Evolutionary conservation across 805 yeast genomes (phyloP).

Genomic region (Saccharomycopsis malanga): DNA sequence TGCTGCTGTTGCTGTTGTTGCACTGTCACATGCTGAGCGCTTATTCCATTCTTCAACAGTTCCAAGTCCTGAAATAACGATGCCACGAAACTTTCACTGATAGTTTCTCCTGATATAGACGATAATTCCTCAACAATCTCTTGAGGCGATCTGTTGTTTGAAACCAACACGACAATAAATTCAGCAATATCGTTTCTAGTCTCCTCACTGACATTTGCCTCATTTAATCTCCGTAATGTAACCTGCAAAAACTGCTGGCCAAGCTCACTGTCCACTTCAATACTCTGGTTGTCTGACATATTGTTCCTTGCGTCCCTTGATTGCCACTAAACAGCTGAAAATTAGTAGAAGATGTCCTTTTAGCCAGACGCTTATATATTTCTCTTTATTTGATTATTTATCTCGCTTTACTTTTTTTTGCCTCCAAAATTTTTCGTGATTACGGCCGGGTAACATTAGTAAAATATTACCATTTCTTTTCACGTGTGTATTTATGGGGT

Average conservation of each 20-base stretch:
- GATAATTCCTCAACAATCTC: conserved; percentile 57
- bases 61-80: conserved; percentile 52
- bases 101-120: conserved; percentile 53
- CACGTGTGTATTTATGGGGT: too few relatives aligned
- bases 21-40: conserved; percentile 27
- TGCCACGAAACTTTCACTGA: conserved; percentile 50
- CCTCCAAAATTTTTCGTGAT: too few relatives aligned
- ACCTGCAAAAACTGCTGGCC: conserved; percentile 9
- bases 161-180: conserved; percentile 62
- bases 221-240: conserved; percentile 9
- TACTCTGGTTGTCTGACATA: conserved; percentile 7
- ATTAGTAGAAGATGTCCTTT: too few relatives aligned
- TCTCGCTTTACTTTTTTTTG: background rate
- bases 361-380: too few relatives aligned
- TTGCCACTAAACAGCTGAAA: background rate
- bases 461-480: too few relatives aligned
- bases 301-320: too few relatives aligned
- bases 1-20: conserved; percentile 19
- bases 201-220: conserved; percentile 15
- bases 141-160: conserved; percentile 54
- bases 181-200: conserved; percentile 54
- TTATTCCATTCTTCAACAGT: conserved; percentile 33
- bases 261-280: conserved; percentile 7
- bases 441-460: too few relatives aligned
- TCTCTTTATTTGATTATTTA: background rate